These are phyloP conservation scores for Pestalotiopsis sp. DNA, from an alignment of 2,329 filamentous ascomycete species.

Conservation along the genomic window DNA sequence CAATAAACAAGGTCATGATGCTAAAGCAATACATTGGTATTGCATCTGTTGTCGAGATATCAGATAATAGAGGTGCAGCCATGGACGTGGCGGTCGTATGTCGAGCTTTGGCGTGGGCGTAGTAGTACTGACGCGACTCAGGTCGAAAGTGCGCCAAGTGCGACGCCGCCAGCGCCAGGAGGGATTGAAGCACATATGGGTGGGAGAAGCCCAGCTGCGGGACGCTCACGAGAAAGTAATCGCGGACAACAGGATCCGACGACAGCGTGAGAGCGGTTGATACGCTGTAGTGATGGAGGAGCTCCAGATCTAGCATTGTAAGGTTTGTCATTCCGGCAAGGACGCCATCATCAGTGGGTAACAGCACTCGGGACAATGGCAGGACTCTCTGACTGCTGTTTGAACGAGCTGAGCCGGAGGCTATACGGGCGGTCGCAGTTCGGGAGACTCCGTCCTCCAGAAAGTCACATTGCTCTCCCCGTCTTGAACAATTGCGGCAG, in stretches of 20 bases:
- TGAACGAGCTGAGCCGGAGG: no score
- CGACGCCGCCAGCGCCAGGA: slow-evolving; percentile 51
- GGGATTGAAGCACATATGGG: slow-evolving; percentile 49
- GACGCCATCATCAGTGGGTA: no score
- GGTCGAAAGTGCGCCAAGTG: slow-evolving; percentile 47
- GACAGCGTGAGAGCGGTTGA: slow-evolving; percentile 51
- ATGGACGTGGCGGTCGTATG: slow-evolving; percentile 34
- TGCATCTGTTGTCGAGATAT: slow-evolving; percentile 28
- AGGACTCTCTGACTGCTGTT: no score
- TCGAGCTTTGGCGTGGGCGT: slow-evolving; percentile 38
- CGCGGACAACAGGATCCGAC: slow-evolving; percentile 40
- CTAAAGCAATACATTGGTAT: slow-evolving; percentile 43
- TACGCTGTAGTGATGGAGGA: slow-evolving; percentile 55
- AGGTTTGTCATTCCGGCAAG: neutral
- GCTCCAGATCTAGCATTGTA: slow-evolving; percentile 45
- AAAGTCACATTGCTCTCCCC: neutral
- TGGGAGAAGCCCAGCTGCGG: slow-evolving; percentile 48
- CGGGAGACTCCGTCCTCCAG: neutral
- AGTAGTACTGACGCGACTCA: slow-evolving; percentile 39
- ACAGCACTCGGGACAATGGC: no score
- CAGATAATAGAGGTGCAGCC: slow-evolving; percentile 34
- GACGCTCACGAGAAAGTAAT: slow-evolving; percentile 49
- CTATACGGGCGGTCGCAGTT: no score
- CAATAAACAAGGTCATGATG: slow-evolving; percentile 37
- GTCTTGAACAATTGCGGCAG: neutral